phyloP scores from a whole-genome alignment of 352 stramenopile species.

The Globisporangium radiosum region DNA sequence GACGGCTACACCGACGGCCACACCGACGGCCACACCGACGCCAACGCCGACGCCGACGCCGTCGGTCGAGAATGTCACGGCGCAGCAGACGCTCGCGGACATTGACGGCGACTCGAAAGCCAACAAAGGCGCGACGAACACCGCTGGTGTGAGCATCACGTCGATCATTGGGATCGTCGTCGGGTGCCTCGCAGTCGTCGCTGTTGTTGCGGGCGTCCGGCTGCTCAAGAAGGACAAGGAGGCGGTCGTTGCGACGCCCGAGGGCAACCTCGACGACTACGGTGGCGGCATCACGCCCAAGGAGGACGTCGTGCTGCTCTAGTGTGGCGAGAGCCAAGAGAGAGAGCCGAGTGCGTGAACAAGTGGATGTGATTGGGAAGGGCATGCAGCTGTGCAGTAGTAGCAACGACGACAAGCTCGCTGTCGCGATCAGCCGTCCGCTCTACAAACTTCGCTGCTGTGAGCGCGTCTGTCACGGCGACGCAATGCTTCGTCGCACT shows the following conservation, averaged over 20 bases:
- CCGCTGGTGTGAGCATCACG: slow-evolving; percentile 21
- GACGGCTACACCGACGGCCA: not conserved
- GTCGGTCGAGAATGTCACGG: slow-evolving; percentile 12
- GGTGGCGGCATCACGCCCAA: slow-evolving; percentile 71
- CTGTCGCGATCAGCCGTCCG: too few species aligned
- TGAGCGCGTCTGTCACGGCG: too few species aligned
- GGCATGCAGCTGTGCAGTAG: too few species aligned
- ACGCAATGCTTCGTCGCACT: too few species aligned
- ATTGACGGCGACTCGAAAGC: slow-evolving; percentile 22
- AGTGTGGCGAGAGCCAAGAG: slow-evolving; percentile 20
- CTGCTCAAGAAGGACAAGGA: slow-evolving; percentile 66
- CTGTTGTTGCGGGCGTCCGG: slow-evolving; percentile 54
- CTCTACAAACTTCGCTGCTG: too few species aligned
- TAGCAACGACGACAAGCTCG: too few species aligned
- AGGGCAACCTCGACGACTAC: slow-evolving; percentile 41
- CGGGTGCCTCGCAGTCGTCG: slow-evolving; percentile 67
- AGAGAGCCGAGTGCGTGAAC: too few species aligned
- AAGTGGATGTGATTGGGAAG: too few species aligned
- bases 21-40: not conserved
- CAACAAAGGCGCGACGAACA: not conserved
- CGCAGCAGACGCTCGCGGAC: slow-evolving; percentile 27
- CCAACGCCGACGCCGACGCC: slow-evolving; percentile 6
- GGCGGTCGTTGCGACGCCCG: slow-evolving; percentile 36
- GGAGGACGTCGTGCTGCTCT: slow-evolving; percentile 77
- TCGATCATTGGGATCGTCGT: slow-evolving; percentile 55